Percentiles rank a stretch among this genome's conserved stretches.
Evolutionary conservation across 2,329 filamentous ascomycete species (phyloP).

Genomic region (Pseudogymnoascus sp.): DNA sequence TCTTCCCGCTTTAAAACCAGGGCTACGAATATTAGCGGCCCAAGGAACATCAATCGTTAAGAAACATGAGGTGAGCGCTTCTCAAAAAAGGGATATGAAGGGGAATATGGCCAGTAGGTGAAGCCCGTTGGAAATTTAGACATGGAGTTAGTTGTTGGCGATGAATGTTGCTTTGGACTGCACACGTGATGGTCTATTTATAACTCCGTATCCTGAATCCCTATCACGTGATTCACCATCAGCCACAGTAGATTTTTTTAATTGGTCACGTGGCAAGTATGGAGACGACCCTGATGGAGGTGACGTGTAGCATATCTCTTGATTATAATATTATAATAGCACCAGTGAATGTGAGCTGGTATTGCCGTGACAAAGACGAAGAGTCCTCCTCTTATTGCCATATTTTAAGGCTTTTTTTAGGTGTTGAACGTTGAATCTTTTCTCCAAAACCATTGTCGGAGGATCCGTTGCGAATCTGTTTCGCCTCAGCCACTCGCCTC

Average conservation of each 20-base stretch:
- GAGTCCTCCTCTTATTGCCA: not conserved
- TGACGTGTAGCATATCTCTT: not conserved
- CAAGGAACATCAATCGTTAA: not conserved
- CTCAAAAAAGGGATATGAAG: not conserved
- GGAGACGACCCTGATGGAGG: not conserved
- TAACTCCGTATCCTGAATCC: not conserved
- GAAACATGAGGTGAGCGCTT: not conserved
- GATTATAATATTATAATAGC: not conserved
- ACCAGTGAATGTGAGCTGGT: not conserved
- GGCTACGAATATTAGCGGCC: not conserved
- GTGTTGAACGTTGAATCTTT: not conserved
- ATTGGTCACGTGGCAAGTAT: not conserved
- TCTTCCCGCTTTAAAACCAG: not conserved
- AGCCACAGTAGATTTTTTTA: not conserved
- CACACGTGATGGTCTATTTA: not conserved
- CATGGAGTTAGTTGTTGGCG: not conserved
- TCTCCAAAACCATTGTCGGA: not conserved
- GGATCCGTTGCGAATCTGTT: not conserved
- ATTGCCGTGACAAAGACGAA: not conserved
- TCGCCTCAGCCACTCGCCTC: slow-evolving; percentile 8
- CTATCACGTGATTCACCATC: not conserved
- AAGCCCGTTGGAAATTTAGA: not conserved
- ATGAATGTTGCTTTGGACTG: not conserved
- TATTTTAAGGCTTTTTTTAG: not conserved
- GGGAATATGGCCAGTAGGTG: not conserved